A percentile compares a stretch with the other conserved stretches of the same genome.
Conservation (phyloP, 2,329 filamentous ascomycete species). For the Chaetomium globosum region DNA sequence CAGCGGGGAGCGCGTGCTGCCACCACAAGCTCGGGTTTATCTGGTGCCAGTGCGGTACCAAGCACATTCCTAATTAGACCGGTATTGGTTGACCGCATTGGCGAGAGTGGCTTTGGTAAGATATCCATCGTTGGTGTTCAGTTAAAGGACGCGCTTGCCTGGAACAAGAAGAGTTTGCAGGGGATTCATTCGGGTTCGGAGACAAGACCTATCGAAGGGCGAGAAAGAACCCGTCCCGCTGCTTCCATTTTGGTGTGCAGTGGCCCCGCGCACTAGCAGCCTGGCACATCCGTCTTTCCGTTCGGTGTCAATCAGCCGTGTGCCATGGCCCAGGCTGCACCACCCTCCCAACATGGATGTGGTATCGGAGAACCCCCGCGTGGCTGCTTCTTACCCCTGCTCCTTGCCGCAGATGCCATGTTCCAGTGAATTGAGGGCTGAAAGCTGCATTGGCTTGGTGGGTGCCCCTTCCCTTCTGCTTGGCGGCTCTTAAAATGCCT, state of each 20-base stretch:
- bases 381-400: constrained; percentile 20
- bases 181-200: too few species aligned
- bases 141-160: not conserved
- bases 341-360: not conserved
- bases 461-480: constrained; percentile 12
- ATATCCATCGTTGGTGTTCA: not conserved
- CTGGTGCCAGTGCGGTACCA: not conserved
- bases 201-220: not conserved
- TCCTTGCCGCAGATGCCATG: constrained; percentile 20
- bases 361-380: constrained; percentile 25
- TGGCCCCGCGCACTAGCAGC: constrained; percentile 6
- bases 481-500: constrained; percentile 23
- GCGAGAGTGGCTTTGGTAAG: constrained; percentile 1
- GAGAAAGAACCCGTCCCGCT: constrained; percentile 1
- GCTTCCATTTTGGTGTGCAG: constrained; percentile 6
- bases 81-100: constrained; percentile 5
- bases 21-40: not conserved
- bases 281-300: constrained; percentile 4
- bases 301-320: constrained; percentile 6
- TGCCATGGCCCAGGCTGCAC: not conserved
- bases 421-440: constrained; percentile 21
- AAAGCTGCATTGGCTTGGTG: constrained; percentile 27
- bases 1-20: not conserved
- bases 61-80: not conserved
- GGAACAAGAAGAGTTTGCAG: not conserved